Evolutionary conservation across 2,329 filamentous ascomycete genomes (phyloP), one percentile per base, ranked within the genome.

Genomic region (Aspergillus carbonarius): DNA sequence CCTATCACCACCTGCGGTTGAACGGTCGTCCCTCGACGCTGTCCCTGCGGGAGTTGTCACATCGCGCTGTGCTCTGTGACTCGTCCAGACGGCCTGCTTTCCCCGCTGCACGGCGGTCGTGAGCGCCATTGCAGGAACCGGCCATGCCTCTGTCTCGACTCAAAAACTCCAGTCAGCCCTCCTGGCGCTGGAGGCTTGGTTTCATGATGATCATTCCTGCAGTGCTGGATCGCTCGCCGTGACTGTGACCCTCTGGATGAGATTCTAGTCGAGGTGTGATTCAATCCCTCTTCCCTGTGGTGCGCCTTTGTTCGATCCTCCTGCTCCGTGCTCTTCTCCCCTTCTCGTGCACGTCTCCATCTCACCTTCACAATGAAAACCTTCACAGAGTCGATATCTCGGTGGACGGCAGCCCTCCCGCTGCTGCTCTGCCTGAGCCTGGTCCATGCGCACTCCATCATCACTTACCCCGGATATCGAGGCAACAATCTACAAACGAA

Each of bases 401-500:
- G 60, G 60, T 74, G 68, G 67, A 54, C 67, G 15, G 60, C 65
- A 12, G 52, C 71, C 58, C 39, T 76, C 35, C 60, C n/a, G n/a
- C n/a, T 71, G 48, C 59, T 77, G 47, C 61, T 79, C 34, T 74
- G 76, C 54, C 64, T 72, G 32, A 67, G 75, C 25, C 62, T 78
- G 48, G 75, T 76, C 7, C 70, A 77, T 18, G 79, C 82, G 48
- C 91, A 96, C 74, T 90, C 84, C n/a, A 84, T 96, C 71, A 88
- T 96, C 74, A 88, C 88, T 62, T 96, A 96, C 72, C 92, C 92
- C 0, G 90, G 90, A 66, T 93, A 89, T 87, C 80, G 92, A 83
- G 92, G 92, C 64, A 88, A 96, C 80, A 96, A 92, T 73, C 84
- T 96, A 62, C 83, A 89, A 71, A 89, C 88, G 44, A 96, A 92